phyloP scores from a whole-genome alignment of 2,329 filamentous ascomycete genomes.

The Xylaria sp. region DNA sequence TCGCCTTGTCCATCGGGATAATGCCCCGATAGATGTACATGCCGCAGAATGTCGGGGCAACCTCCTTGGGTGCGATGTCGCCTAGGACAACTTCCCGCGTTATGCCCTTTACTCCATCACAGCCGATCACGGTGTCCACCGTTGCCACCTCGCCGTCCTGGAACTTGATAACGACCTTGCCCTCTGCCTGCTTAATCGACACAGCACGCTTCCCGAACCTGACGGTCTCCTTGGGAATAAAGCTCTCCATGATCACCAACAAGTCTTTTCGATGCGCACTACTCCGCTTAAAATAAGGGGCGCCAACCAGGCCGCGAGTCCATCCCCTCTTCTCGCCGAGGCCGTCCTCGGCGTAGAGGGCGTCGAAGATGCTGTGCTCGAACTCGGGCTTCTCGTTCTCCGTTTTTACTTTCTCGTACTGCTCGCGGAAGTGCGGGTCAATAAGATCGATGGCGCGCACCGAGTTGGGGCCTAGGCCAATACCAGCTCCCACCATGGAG shows the following conservation, averaged over 20 bases:
- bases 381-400: constrained; percentile 42
- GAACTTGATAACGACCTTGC: constrained; percentile 30
- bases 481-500: constrained; percentile 36
- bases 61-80: constrained; percentile 28
- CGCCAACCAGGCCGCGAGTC: constrained; percentile 41
- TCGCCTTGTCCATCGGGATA: constrained; percentile 33
- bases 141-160: constrained; percentile 23
- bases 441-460: constrained; percentile 46
- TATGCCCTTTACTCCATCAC: constrained; percentile 34
- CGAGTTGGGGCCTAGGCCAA: constrained; percentile 45
- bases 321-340: constrained; percentile 43
- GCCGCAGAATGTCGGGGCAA: constrained; percentile 33
- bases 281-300: constrained; percentile 41
- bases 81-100: constrained; percentile 30
- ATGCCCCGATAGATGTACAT: constrained; percentile 38
- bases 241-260: constrained; percentile 45
- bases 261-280: constrained; percentile 46
- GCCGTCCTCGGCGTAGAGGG: constrained; percentile 43
- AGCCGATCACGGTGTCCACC: constrained; percentile 32
- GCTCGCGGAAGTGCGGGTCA: constrained; percentile 39
- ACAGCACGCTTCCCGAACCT: constrained; percentile 31
- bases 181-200: constrained; percentile 27
- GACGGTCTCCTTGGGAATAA: constrained; percentile 33
- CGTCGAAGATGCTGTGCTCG: constrained; percentile 45
- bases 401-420: constrained; percentile 43